Evolutionary conservation across 495 filamentous ascomycete genomes (phyloP).

Genomic region (Trypethelium eluteriae): DNA sequence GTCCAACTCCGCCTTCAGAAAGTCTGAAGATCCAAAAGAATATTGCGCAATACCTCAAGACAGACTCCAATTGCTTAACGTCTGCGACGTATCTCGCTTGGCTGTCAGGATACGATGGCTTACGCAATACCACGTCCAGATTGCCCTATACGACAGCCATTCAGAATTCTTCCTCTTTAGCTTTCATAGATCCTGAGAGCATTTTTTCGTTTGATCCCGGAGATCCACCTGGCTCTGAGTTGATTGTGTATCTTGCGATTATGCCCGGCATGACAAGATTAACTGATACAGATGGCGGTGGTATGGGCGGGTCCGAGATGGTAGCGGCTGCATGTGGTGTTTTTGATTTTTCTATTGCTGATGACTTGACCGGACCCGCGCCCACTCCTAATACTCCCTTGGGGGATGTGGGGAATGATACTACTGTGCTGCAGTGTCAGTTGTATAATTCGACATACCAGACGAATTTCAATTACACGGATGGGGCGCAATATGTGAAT

Average conservation of each 20-base stretch:
- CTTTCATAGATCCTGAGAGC: background rate
- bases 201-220: background rate
- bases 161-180: background rate
- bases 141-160: background rate
- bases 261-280: background rate
- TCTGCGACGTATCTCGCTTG: slow-evolving; percentile 9
- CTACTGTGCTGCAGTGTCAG: background rate
- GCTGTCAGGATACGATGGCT: background rate
- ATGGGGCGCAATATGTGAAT: background rate
- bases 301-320: background rate
- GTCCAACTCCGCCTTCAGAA: background rate
- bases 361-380: background rate
- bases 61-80: background rate
- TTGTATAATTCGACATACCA: slow-evolving; percentile 6
- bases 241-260: background rate
- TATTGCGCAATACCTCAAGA: background rate
- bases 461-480: background rate
- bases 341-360: background rate
- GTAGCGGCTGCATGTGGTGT: background rate
- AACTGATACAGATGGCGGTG: background rate
- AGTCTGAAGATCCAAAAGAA: background rate
- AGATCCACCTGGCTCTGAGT: background rate
- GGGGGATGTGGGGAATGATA: background rate
- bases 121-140: background rate
- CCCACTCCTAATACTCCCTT: background rate